These are phyloP conservation scores for Cryptococcus sp. DNA, from an alignment of 1,284 basidiomycete genomes.

Conservation along the genomic window DNA sequence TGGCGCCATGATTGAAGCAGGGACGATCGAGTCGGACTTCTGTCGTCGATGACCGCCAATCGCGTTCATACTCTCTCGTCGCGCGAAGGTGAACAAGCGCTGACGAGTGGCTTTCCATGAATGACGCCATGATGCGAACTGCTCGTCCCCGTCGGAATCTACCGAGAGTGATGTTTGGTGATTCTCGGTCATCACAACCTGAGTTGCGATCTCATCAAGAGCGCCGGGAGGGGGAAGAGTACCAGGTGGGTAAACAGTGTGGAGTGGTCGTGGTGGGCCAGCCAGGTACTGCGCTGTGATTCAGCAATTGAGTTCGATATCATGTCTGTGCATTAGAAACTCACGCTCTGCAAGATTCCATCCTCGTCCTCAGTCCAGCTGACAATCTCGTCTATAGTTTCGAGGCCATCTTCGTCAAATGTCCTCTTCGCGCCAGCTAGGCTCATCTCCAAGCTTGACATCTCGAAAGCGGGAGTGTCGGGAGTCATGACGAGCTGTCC, in stretches of 20 bases:
- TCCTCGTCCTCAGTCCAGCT: constrained; percentile 46
- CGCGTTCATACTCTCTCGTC: constrained; percentile 30
- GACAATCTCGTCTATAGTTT: constrained; percentile 1
- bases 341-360: constrained; percentile 39
- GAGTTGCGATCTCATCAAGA: constrained; percentile 40
- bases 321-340: constrained; percentile 11
- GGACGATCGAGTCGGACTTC: constrained; percentile 28
- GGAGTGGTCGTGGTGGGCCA: constrained; percentile 33
- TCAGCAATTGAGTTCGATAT: too few relatives aligned
- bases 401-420: neutral
- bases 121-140: constrained; percentile 26
- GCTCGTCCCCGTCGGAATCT: neutral
- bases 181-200: constrained; percentile 37
- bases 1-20: constrained; percentile 4
- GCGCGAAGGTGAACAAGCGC: constrained; percentile 42
- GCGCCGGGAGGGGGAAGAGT: constrained; percentile 42
- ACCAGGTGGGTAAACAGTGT: constrained; percentile 38
- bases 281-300: constrained; percentile 33
- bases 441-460: constrained; percentile 16
- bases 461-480: constrained; percentile 32
- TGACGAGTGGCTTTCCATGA: constrained; percentile 33
- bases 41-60: constrained; percentile 29
- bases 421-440: constrained; percentile 6
- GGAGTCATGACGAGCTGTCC: constrained; percentile 41
- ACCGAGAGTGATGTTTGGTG: constrained; percentile 11